Base-by-base conservation (phyloP, 805 yeast species). In the Wilhelminamyces savonicus region DNA sequence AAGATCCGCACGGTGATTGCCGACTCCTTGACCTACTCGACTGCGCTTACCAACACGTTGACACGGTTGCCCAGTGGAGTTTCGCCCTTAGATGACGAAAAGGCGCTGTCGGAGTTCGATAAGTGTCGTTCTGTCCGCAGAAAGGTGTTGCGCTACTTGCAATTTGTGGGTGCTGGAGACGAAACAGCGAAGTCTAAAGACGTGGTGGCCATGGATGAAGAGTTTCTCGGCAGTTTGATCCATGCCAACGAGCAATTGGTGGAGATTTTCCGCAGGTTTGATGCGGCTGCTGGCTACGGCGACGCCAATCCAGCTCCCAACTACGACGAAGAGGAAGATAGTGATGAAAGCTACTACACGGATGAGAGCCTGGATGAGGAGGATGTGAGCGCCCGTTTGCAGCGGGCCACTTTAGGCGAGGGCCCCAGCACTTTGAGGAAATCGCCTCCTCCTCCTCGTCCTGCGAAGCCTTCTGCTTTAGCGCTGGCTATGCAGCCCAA, bases 191-290 rank as follows among this genome's bases (percentile, higher is more conserved):
- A 64, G 39, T 34, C 45, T 6, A 29, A 36, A 2, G 62, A 49
- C 24, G 48, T 48, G 9, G 30, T 44, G 12, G 54, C 51, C 2
- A 44, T 63, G 48, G 78, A 77, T 35, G 97, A 88, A 39, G 95
- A 85, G 46, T 82, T 77, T 37, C 58, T 92, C 39, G 97, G 97
- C n/a, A 71, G 85, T 25, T 67, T 92, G 39, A 75, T 92, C 34
- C 80, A 76, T 43, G 94, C 96, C 26, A 92, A 92, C 51, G 98
- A 92, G 45, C 88, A 85, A 51, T 69, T 92, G 37, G 94, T 92
- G 5, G 62, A 62, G 4, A 80, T 87, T 0, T 68, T 92, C 44
- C 74, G 76, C 43, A 57, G 64, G 30, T 88, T 76, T 51, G 95
- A 88, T 35, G 68, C 69, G 27, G 47, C 54, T 54, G 62, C 60